These are phyloP conservation scores for Dalbergia cultrata DNA, from an alignment of 306 rosid genomes.

Conservation along the genomic window DNA sequence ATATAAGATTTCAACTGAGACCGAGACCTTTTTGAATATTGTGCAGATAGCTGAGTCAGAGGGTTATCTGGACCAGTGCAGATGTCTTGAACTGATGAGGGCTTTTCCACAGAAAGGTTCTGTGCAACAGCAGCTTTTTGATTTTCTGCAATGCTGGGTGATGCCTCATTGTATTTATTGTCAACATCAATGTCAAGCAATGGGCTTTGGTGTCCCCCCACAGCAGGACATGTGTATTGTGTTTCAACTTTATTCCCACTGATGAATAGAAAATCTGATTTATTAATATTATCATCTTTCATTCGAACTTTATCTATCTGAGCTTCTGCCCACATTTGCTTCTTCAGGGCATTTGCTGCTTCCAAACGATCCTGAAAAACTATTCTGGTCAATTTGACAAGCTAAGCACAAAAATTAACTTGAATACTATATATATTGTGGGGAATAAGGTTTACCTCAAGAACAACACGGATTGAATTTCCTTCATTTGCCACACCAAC, in stretches of 20 bases:
- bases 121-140: constrained; percentile 57
- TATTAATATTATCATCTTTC: constrained; percentile 74
- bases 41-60: constrained; percentile 65
- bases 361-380: constrained; percentile 91
- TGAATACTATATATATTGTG: not conserved
- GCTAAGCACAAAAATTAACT: constrained; percentile 14
- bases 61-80: constrained; percentile 70
- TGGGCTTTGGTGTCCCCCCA: constrained; percentile 82
- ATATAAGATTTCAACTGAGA: constrained; percentile 89
- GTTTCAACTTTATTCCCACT: constrained; percentile 72
- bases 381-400: constrained; percentile 50
- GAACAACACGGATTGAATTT: constrained; percentile 87
- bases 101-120: constrained; percentile 61
- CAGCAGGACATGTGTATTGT: constrained; percentile 55
- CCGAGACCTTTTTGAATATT: constrained; percentile 85
- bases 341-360: constrained; percentile 96
- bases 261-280: constrained; percentile 67
- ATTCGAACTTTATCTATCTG: constrained; percentile 85
- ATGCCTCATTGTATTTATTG: constrained; percentile 58
- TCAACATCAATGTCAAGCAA: constrained; percentile 60
- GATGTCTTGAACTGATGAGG: constrained; percentile 64
- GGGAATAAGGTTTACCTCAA: constrained; percentile 68
- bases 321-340: constrained; percentile 99
- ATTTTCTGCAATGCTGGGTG: constrained; percentile 69
- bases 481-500: constrained; percentile 97